Base-by-base conservation (phyloP, 768 basidiomycete genomes). In the Lenzites betulinus region DNA sequence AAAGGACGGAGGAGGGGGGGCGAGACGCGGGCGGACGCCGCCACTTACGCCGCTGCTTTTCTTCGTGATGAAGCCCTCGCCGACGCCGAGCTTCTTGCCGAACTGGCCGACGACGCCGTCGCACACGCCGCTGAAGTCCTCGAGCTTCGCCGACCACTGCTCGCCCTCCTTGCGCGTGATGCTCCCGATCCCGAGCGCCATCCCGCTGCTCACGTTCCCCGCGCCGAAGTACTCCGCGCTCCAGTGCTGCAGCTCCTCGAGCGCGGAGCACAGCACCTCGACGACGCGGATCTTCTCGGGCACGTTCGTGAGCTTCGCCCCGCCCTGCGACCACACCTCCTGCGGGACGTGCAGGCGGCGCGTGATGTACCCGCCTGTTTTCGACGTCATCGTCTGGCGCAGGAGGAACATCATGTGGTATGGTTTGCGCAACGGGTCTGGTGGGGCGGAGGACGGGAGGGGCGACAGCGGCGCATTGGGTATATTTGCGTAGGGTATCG, bases 261-360 rank as follows among this genome's bases (percentile, higher is more conserved):
- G 77, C 28, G 91, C 92, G 28, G 84, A 83, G 64, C 84, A 85
- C 23, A 96, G 76, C 51, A 93, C 85, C 58, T 88, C 87, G 41
- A 96, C 86, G 54, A 92, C 90, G 39, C 90, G 86, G 43, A 94
- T 85, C 75, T 97, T 95, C 67, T 95, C 92, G 51, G 86, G 82
- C 35, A 94, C 69, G 69, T 91, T 93, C 36, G 79, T 77, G 50
- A 97, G 81, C 72, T 94, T 95, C 30, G 89, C 91, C 42, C 93
- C 93, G 28, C 90, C 89, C 70, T 93, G 90, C 44, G 91, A 90
- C 94, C 94, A 96, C 23, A 95, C 89, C 69, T 92, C 91, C 56
- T 85, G 85, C 15, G 94, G 93, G 28, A 96, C 90, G 73, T 94
- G 93, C 65, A 96, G 74, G 47, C 89, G 83, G 47, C 87, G 88